phyloP scores from a whole-genome alignment of 805 yeast genomes.

The Teunomyces tritomae region DNA sequence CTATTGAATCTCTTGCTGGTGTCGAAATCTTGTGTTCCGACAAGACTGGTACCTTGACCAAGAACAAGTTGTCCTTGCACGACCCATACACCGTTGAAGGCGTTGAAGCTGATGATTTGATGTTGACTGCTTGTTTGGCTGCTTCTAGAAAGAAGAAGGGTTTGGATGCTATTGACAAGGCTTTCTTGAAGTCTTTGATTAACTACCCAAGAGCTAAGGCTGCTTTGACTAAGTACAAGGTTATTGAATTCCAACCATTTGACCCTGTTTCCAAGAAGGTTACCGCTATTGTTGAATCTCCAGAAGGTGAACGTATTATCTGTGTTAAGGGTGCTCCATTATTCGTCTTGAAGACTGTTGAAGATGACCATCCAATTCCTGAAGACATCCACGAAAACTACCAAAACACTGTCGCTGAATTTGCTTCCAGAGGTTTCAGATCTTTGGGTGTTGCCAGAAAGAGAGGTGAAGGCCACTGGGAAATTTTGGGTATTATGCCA shows the following conservation, averaged over 20 bases:
- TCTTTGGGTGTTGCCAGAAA: constrained; percentile 98
- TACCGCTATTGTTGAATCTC: constrained; percentile 91
- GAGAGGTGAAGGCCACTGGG: constrained; percentile 99
- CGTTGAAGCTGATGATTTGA: constrained; percentile 91
- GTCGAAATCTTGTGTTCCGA: constrained; percentile 97
- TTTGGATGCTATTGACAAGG: constrained; percentile 95
- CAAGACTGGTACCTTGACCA: constrained; percentile 97
- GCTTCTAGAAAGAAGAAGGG: constrained; percentile 98
- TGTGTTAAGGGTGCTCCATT: constrained; percentile 99
- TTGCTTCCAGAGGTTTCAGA: constrained; percentile 97
- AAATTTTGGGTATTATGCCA: constrained; percentile 96
- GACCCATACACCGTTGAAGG: constrained; percentile 98
- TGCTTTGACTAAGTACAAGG: constrained; percentile 91
- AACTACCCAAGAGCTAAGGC: constrained; percentile 89
- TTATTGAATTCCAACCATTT: constrained; percentile 93
- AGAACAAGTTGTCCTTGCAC: constrained; percentile 92
- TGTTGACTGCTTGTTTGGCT: constrained; percentile 97
- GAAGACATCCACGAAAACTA: constrained; percentile 92
- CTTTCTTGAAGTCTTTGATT: constrained; percentile 88
- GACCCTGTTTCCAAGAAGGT: constrained; percentile 98
- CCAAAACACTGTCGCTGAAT: constrained; percentile 96
- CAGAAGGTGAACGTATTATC: constrained; percentile 90
- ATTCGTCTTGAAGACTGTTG: constrained; percentile 93
- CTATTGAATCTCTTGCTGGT: constrained; percentile 96
- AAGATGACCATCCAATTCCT: constrained; percentile 94